Percentiles rank a stretch among this genome's conserved stretches.
These are phyloP conservation scores for Malus hybrid DNA, from an alignment of 331 rosid species.

Conservation along the genomic window DNA sequence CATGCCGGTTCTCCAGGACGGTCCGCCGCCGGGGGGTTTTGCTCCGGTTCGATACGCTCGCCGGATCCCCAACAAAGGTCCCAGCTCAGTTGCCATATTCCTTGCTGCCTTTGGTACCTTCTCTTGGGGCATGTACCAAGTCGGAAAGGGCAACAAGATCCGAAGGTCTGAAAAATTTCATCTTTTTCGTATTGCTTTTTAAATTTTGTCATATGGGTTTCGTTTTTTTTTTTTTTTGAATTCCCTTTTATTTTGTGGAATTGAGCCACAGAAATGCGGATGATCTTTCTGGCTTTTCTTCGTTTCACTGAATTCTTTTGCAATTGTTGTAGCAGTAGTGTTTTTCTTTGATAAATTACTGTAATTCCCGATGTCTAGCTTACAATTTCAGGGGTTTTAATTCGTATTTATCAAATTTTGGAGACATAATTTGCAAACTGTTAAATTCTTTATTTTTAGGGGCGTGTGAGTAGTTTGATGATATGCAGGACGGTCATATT, in stretches of 20 bases:
- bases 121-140: slow-evolving; percentile 99
- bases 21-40: slow-evolving; percentile 98
- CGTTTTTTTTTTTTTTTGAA: neutral
- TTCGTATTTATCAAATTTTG: neutral
- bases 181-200: neutral
- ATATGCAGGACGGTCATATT: neutral
- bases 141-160: slow-evolving; percentile 94
- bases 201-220: neutral
- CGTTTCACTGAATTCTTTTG: neutral
- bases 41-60: slow-evolving; percentile 96
- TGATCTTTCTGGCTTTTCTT: neutral
- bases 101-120: slow-evolving; percentile 68
- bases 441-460: neutral
- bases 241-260: neutral
- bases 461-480: neutral
- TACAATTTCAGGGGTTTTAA: neutral
- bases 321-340: neutral
- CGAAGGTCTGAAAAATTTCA: slow-evolving; percentile 46
- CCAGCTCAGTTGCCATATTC: slow-evolving; percentile 79
- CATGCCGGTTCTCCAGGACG: slow-evolving; percentile 98
- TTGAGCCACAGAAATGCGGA: no score
- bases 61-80: slow-evolving; percentile 88
- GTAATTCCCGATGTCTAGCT: neutral
- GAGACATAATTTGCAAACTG: neutral
- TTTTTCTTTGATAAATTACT: neutral